These are phyloP conservation scores for Fusarium musae DNA, from an alignment of 2,329 filamentous ascomycete species.

Conservation along the genomic window DNA sequence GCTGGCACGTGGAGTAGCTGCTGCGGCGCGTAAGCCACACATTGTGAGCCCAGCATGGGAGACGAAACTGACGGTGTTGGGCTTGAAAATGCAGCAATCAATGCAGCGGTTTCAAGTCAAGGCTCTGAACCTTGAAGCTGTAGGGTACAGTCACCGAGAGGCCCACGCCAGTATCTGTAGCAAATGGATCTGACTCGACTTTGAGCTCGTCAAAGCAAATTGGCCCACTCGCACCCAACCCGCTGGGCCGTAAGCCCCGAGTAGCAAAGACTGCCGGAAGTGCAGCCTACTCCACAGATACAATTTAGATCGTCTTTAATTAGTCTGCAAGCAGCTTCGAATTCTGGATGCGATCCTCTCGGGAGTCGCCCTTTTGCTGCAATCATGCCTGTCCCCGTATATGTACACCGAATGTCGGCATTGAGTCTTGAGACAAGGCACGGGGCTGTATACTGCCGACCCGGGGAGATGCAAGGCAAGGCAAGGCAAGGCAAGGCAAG, in stretches of 20 bases:
- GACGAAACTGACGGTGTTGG: conserved; percentile 45
- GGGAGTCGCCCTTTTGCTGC: conserved; percentile 27
- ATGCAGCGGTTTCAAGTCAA: conserved; percentile 40
- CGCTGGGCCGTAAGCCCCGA: conserved; percentile 45
- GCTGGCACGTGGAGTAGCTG: conserved; percentile 38
- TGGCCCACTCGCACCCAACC: conserved; percentile 43
- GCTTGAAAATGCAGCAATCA: conserved; percentile 21
- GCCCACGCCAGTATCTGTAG: conserved; percentile 5
- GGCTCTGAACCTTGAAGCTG: conserved; percentile 24
- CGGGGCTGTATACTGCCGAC: conserved; percentile 29
- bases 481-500: conserved; percentile 5
- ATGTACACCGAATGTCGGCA: conserved; percentile 32
- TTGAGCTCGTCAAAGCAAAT: conserved; percentile 29
- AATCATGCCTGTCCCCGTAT: conserved; percentile 1
- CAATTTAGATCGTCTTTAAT: conserved; percentile 32
- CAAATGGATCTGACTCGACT: conserved; percentile 37
- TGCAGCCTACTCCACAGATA: conserved; percentile 46
- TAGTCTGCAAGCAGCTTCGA: conserved; percentile 25
- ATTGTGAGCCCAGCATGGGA: conserved; percentile 28
- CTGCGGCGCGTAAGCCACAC: conserved; percentile 37
- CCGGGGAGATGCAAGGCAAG: conserved; percentile 17
- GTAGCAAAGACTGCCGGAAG: conserved; percentile 47
- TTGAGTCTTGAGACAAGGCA: conserved; percentile 18
- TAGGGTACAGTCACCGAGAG: conserved; percentile 5
- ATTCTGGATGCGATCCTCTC: conserved; percentile 28